Percentiles rank a stretch among this genome's conserved stretches.
phyloP scores from a whole-genome alignment of 345 rosid genomes.

The Luvunga scandens region DNA sequence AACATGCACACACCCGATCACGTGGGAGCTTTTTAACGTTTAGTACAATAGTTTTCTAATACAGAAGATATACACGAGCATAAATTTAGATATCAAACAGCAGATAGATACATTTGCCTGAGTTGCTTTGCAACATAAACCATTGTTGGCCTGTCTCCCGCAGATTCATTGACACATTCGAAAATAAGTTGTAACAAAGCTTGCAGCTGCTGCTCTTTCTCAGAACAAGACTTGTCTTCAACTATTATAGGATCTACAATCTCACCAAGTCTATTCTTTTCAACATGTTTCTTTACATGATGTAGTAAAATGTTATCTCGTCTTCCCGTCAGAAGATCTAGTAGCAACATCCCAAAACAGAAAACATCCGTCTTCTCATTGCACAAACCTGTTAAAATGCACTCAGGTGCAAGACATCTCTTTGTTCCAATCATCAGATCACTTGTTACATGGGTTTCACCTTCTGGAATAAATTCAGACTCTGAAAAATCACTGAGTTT shows the following conservation, averaged over 20 bases:
- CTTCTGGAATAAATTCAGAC: conserved; percentile 23
- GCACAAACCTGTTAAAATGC: background rate
- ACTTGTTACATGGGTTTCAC: conserved; percentile 4
- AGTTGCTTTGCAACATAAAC: background rate
- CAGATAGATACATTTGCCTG: background rate
- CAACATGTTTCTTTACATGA: background rate
- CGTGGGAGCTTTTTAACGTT: too few species aligned
- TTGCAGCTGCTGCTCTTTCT: background rate
- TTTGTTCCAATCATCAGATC: background rate
- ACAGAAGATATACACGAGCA: background rate
- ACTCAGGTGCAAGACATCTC: conserved; percentile 7
- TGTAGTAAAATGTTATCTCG: background rate
- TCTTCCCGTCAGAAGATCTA: conserved; percentile 14
- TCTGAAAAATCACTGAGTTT: conserved; percentile 19
- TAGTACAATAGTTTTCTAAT: too few species aligned
- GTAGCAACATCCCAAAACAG: conserved; percentile 12
- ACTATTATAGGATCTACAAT: background rate
- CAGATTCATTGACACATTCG: background rate
- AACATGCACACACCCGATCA: too few species aligned
- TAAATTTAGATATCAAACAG: background rate
- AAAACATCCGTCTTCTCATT: conserved; percentile 32
- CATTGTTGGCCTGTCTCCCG: background rate
- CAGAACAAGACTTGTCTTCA: background rate
- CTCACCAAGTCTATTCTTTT: background rate
- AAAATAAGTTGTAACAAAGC: background rate